Evolutionary conservation across 2,329 filamentous ascomycete species (phyloP).

Genomic region (Fusarium gaditjirri): DNA sequence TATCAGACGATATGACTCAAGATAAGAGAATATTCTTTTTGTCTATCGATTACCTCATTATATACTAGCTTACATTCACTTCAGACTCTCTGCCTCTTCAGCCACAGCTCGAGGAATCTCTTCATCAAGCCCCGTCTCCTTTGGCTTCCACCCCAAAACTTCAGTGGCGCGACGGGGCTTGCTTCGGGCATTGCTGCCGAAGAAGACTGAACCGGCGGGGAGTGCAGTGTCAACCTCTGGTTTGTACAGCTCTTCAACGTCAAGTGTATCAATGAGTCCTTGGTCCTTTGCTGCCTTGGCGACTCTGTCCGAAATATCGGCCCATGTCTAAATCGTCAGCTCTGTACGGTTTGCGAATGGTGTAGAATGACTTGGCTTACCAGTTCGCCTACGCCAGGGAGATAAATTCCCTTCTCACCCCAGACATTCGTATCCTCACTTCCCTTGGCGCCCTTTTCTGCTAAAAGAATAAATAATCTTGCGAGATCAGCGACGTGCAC

Average conservation of each 20-base stretch:
- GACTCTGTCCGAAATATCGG: conserved; percentile 46
- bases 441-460: conserved; percentile 44
- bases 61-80: not conserved
- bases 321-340: conserved; percentile 40
- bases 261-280: conserved; percentile 37
- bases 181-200: conserved; percentile 67
- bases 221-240: conserved; percentile 58
- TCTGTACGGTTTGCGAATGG: no score
- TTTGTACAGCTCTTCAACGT: conserved; percentile 46
- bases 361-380: conserved; percentile 29
- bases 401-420: conserved; percentile 54
- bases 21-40: not conserved
- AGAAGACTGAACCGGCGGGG: conserved; percentile 59
- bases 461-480: conserved; percentile 44
- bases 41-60: not conserved
- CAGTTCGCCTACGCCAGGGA: conserved; percentile 45
- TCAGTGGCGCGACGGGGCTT: conserved; percentile 62
- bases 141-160: conserved; percentile 65
- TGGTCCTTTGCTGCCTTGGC: conserved; percentile 42
- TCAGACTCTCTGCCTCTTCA: conserved; percentile 34
- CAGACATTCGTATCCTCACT: conserved; percentile 45
- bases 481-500: conserved; percentile 51
- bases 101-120: conserved; percentile 46
- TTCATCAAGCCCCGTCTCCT: conserved; percentile 59
- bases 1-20: not conserved